phyloP scores from a whole-genome alignment of 83 land plant genomes.

The Thuja plicata region DNA sequence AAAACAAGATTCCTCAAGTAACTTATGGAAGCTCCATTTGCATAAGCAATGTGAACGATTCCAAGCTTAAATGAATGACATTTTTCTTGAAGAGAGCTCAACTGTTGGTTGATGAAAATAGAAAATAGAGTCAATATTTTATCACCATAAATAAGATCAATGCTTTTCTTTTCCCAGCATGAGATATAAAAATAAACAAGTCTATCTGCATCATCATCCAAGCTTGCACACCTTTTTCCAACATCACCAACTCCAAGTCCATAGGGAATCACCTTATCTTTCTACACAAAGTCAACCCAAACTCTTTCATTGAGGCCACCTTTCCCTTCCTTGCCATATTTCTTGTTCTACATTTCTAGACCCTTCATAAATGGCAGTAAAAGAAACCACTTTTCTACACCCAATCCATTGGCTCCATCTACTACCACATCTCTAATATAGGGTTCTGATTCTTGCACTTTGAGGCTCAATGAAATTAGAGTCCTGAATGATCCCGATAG shows the following conservation, averaged over 20 bases:
- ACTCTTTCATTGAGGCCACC: conserved; percentile 88
- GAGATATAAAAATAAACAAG: conserved; percentile 77
- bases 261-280: conserved; percentile 76
- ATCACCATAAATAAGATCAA: conserved; percentile 92
- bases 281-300: conserved; percentile 98
- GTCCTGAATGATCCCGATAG: conserved; percentile 80
- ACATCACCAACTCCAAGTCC: conserved; percentile 59
- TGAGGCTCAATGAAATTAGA: conserved; percentile 58
- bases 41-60: conserved; percentile 96
- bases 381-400: conserved; percentile 64
- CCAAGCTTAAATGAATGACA: conserved; percentile 50
- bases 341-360: conserved; percentile 70
- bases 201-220: conserved; percentile 98
- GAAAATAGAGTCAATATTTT: conserved; percentile 90
- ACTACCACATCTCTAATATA: conserved; percentile 44
- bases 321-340: conserved; percentile 67
- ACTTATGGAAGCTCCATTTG: conserved; percentile 94
- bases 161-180: conserved; percentile 18
- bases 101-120: conserved; percentile 71
- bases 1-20: conserved; percentile 73
- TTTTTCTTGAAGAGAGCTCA: conserved; percentile 31
- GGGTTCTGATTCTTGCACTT: neutral
- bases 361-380: conserved; percentile 46
- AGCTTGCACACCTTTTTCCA: conserved; percentile 91
- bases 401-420: conserved; percentile 98